Evolutionary conservation across 176 grass and related monocot species (phyloP), one percentile per base, ranked within the genome.

Genomic region (Avena insularis): DNA sequence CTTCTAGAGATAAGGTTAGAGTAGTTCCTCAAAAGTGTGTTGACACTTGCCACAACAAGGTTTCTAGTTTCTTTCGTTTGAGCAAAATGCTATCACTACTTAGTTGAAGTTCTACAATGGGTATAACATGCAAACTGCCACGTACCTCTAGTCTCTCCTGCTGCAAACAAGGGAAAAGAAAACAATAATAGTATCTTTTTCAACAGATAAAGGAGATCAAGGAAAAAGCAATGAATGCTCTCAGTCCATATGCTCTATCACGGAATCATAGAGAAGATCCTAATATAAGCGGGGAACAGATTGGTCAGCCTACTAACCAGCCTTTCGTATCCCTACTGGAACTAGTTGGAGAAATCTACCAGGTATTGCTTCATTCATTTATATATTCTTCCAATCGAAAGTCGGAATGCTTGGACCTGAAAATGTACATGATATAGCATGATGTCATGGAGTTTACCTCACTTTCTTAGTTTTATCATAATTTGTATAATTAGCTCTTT

Each of bases 191-290:
- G 12, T 66, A 20, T 88, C 21, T 77, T 56, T 75, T 89, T 84
- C 56, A 78, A 85, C 88, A 98, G 96, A 95, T 98, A 83, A 98
- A 95, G 76, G 93, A 98, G 92, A 90, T 95, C 29, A 98, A 98
- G 89, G 93, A 98, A 59, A 95, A 91, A 76, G 85, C 96, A 83
- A 98, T 98, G 96, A 92, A 61, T 87, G 78, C 89, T 17, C 91
- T 95, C 82, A 95, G 87, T 83, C 87, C 92, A 68, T 91, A 98
- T 75, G 71, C 88, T 33, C 64, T 75, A 72, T 67, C 78, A 14
- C 85, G 79, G 50, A 87, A 90, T 86, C 85, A 78, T 64, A 84
- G 86, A 63, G 93, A 90, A 89, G 88, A 84, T 79, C 71, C 87
- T 86, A 56, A 79, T 85, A 82, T 21, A 79, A 87, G 67, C 75